phyloP scores from a whole-genome alignment of 352 stramenopile genomes.

The Phytophthora palmivora region DNA sequence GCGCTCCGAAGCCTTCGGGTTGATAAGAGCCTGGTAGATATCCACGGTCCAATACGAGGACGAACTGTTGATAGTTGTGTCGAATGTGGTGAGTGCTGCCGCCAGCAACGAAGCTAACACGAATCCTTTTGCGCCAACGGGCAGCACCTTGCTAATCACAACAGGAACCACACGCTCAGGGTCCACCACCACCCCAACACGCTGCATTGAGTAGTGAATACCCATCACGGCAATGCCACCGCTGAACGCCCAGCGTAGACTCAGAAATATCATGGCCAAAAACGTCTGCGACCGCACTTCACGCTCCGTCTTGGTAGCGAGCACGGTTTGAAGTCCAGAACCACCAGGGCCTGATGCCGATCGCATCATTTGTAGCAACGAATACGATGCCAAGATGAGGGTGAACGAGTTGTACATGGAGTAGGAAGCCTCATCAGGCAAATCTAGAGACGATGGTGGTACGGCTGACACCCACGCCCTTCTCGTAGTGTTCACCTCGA shows the following conservation, averaged over 20 bases:
- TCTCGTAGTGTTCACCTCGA: conserved; percentile 59
- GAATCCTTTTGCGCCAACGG: conserved; percentile 67
- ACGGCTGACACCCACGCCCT: conserved; percentile 59
- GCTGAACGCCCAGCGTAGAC: conserved; percentile 81
- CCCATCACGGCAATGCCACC: conserved; percentile 72
- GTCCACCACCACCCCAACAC: conserved; percentile 56
- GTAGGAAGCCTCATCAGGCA: conserved; percentile 61
- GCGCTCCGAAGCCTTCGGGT: conserved; percentile 57
- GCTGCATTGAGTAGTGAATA: conserved; percentile 69
- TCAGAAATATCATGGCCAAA: conserved; percentile 77
- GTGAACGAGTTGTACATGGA: conserved; percentile 82
- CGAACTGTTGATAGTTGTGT: conserved; percentile 81
- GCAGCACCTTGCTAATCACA: conserved; percentile 80
- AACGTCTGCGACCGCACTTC: conserved; percentile 84
- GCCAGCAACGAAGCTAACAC: conserved; percentile 75
- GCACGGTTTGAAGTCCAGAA: conserved; percentile 71
- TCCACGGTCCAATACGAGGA: conserved; percentile 87
- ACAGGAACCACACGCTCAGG: conserved; percentile 77
- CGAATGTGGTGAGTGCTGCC: conserved; percentile 80
- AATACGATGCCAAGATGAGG: conserved; percentile 63
- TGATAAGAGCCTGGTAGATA: conserved; percentile 80
- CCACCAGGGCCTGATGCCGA: conserved; percentile 73
- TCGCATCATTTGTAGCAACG: conserved; percentile 71
- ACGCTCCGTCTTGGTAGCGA: conserved; percentile 82
- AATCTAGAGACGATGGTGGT: conserved; percentile 37